Base-by-base conservation (phyloP, 192 early-diverging fungal genomes). In the Coemansia sp. region DNA sequence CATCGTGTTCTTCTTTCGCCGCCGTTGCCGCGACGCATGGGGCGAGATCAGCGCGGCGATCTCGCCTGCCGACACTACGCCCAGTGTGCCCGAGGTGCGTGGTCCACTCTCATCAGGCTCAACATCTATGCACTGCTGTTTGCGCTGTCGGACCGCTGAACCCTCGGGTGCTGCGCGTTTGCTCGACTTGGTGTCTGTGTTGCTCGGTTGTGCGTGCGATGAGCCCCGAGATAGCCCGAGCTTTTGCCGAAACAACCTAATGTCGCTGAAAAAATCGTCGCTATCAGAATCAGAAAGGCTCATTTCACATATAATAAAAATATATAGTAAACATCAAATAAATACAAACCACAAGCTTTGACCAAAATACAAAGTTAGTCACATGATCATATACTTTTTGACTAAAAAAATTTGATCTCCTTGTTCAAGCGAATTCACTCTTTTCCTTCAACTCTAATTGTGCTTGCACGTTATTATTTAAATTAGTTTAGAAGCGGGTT, bases 221-320 rank as follows among this genome's bases (percentile, higher is more conserved):
- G 61, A 0, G 0, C 17, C n/a, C 57, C 23, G 22, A 25, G 29
- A 25, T 3, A 77, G 64, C 17, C 77, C 77, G 17, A 79, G 64
- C 52, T 67, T 62, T 16, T 58, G 67, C 22, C 77, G 60, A 4
- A 79, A 48, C 26, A 61, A 48, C 3, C 61, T 49, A 26, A 79
- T 64, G 16, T 73, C 77, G 61, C 77, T 73, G 64, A 70, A 79
- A 53, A 73, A 70, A 19, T 48, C 71, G 41, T 79, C 77, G 58
- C 71, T 79, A 38, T 79, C 77, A 14, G 71, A 73, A 43, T 79
- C 77, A 17, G 52, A 54, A 8, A 54, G 22, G 26, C 14, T 54
- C 52, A 54, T 54, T 54, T 2, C 39, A 41, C 55, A 39, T n/a
- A 19, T 51, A 12, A 35, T 43, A 57, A 68, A 39, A 16, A 23